Base-by-base conservation (phyloP, 1,284 basidiomycete species). In the Hypsizygus ulmarius region DNA sequence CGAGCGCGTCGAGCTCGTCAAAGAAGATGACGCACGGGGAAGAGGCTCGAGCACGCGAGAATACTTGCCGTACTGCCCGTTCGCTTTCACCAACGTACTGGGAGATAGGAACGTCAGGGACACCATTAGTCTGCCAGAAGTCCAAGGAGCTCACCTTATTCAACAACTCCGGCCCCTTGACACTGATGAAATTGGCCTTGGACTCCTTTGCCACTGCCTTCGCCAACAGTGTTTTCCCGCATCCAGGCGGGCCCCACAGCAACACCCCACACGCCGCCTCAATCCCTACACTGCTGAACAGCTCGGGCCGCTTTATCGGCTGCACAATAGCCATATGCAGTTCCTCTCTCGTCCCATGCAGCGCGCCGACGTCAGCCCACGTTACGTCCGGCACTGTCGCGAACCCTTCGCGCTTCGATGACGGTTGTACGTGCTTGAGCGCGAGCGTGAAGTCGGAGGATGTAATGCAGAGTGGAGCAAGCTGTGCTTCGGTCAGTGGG, bases 21-120 rank as follows among this genome's bases (percentile, higher is more conserved):
- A 98, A 96, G 70, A 96, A 96, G 49, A 96, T 86, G 45, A 96
- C 86, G 54, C 93, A 95, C 0, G 93, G 93, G 1, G 88, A 83
- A 0, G 90, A 93, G 1, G 92, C 90, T 1, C 91, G 77, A 1
- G 93, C 93, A 8, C 93, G 77, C 0, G 89, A 84, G 67, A 96
- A 98, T 0, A 98, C 92, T 63, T 97, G 93, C 34, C 96, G 75
- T 0, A 99, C 93, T 0, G 96, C 95, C 19, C 93, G 76, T 64
- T 99, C 97, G 65, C 91, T 95, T 72, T 99, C 96, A 18, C 96
- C 96, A 0, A 99, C 95, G 59, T 98, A 99, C 92, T 97, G 64
- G 25, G 43, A 10, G 39, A 32, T 32, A 48, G 14, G 16, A 35
- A 15, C 43, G 38, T 18, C 15, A 40, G 16, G 9, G 21, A 39